Evolutionary conservation across 202 grass and related monocot species (phyloP).

Genomic region (Zoysia matrella): DNA sequence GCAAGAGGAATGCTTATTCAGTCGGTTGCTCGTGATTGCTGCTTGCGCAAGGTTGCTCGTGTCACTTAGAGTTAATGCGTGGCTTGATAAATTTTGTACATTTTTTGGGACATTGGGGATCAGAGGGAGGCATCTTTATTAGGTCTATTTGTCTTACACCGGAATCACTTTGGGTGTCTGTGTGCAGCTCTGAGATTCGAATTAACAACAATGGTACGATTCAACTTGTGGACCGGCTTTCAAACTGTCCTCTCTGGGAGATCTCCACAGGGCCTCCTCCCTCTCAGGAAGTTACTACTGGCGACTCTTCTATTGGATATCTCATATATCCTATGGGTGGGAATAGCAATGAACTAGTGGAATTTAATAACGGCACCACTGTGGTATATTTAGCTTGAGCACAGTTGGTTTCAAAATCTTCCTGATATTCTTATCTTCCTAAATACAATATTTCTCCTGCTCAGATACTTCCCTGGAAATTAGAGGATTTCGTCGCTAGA

Average conservation of each 20-base stretch:
- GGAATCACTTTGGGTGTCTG: constrained; percentile 20
- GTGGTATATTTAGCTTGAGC: constrained; percentile 50
- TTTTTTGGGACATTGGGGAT: not conserved
- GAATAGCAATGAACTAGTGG: constrained; percentile 42
- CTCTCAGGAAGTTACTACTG: constrained; percentile 42
- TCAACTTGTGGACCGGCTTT: constrained; percentile 58
- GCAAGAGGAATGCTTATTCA: not conserved
- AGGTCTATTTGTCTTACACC: constrained; percentile 11
- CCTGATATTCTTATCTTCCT: constrained; percentile 28
- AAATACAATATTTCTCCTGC: constrained; percentile 26
- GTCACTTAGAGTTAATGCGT: not conserved
- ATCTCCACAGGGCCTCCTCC: constrained; percentile 67
- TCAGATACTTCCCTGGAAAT: constrained; percentile 74
- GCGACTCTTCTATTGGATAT: constrained; percentile 53
- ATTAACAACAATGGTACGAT: constrained; percentile 74
- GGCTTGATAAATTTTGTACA: not conserved
- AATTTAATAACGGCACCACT: constrained; percentile 50
- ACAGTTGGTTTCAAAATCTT: not conserved
- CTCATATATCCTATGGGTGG: constrained; percentile 59
- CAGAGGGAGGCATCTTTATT: not conserved
- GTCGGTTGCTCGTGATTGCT: constrained; percentile 24
- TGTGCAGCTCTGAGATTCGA: constrained; percentile 56
- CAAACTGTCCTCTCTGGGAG: constrained; percentile 62
- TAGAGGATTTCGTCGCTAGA: constrained; percentile 80
- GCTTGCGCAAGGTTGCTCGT: constrained; percentile 11